Conservation (phyloP, 2,329 filamentous ascomycete species). For the Annulohypoxylon truncatum region DNA sequence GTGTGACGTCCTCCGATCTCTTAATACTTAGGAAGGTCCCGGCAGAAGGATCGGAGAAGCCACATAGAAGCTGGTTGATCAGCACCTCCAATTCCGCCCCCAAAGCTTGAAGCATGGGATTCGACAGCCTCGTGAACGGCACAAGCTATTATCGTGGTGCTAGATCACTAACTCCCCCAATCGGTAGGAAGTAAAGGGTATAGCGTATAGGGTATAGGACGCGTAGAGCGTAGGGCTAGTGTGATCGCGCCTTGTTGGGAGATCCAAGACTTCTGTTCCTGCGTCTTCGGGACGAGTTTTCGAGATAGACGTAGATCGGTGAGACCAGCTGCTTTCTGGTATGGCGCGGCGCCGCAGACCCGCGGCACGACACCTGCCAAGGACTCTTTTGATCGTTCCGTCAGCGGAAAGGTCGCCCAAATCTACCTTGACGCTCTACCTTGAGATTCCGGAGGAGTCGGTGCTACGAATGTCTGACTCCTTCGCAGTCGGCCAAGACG, state of each 20-base stretch:
- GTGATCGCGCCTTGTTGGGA: not conserved
- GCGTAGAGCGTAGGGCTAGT: slow-evolving; percentile 3
- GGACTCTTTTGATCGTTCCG: not conserved
- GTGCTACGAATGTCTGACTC: not conserved
- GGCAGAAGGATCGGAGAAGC: slow-evolving; percentile 22
- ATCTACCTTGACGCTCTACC: not conserved
- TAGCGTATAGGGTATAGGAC: not conserved
- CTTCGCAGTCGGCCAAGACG: not conserved
- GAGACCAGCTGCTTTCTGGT: not conserved
- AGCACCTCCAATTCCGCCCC: slow-evolving; percentile 14
- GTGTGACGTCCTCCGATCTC: slow-evolving; percentile 33
- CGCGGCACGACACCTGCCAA: not conserved
- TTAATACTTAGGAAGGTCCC: not conserved
- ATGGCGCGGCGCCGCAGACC: not conserved
- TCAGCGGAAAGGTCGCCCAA: not conserved
- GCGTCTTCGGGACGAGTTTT: not conserved
- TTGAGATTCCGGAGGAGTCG: not conserved
- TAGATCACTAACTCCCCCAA: not conserved
- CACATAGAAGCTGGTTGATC: slow-evolving; percentile 13
- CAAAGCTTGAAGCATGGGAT: slow-evolving; percentile 9
- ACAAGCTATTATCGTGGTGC: not conserved
- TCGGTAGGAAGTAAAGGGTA: not conserved
- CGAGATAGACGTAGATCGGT: not conserved
- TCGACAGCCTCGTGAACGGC: not conserved
- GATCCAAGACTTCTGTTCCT: slow-evolving; percentile 6